These are phyloP conservation scores for Candida pini DNA, from an alignment of 805 yeast genomes.

Conservation along the genomic window DNA sequence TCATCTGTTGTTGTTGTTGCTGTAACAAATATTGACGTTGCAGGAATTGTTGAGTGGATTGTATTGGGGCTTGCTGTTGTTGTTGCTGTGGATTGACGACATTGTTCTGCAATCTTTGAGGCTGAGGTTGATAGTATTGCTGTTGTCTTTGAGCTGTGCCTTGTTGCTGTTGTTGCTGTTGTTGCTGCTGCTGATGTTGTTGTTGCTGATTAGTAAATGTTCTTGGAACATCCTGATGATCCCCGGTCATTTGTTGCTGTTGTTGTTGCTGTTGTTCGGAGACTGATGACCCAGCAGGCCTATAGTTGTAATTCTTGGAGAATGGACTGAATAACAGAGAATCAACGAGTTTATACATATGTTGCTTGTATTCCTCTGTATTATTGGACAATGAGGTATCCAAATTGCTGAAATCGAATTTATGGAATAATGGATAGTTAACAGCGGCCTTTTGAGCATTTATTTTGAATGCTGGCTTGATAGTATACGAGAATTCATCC, in stretches of 20 bases:
- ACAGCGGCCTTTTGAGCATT: constrained; percentile 4
- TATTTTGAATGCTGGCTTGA: constrained; percentile 20
- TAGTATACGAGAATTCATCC: constrained; percentile 20
- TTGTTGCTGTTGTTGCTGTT: constrained; percentile 19
- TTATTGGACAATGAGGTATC: constrained; percentile 8
- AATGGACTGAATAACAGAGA: constrained; percentile 28
- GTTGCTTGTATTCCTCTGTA: constrained; percentile 16
- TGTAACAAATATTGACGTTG: constrained; percentile 28
- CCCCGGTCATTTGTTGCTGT: no score
- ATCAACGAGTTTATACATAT: constrained; percentile 25
- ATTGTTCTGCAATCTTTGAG: constrained; percentile 20
- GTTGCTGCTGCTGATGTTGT: constrained; percentile 3
- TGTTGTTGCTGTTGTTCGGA: constrained; percentile 3
- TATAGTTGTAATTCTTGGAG: constrained; percentile 27
- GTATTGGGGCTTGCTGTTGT: constrained; percentile 29
- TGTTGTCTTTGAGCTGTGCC: constrained; percentile 29
- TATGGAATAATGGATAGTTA: constrained; percentile 20
- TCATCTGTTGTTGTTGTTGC: constrained; percentile 26
- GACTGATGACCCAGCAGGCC: constrained; percentile 9
- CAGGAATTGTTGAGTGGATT: constrained; percentile 24
- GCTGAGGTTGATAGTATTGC: constrained; percentile 27
- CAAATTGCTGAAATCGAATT: constrained; percentile 12
- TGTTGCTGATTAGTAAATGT: constrained; percentile 2
- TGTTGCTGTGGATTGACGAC: constrained; percentile 22
- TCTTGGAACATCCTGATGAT: constrained; percentile 4